A percentile compares a stretch with the other conserved stretches of the same genome.
These are phyloP conservation scores for Candolleomyces aberdarensis DNA, from an alignment of 768 basidiomycete genomes.

Conservation along the genomic window DNA sequence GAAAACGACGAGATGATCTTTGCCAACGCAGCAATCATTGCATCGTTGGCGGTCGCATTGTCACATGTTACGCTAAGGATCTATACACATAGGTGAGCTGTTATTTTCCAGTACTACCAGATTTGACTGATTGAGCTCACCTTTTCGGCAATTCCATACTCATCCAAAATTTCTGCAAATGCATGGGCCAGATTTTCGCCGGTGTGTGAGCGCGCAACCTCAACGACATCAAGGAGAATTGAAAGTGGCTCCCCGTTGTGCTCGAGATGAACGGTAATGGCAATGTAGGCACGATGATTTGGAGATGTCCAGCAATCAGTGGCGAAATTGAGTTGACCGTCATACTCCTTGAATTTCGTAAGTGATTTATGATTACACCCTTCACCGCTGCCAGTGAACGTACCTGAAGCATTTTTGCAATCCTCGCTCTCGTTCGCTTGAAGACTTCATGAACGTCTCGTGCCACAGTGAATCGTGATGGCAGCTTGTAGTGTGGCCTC, in stretches of 20 bases:
- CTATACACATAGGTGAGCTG: neutral
- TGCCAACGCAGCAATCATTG: constrained; percentile 26
- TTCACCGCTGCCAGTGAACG: no score
- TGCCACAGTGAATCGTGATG: constrained; percentile 25
- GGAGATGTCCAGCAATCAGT: constrained; percentile 36
- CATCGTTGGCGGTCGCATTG: constrained; percentile 34
- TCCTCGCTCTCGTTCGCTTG: neutral
- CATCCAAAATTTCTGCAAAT: constrained; percentile 27
- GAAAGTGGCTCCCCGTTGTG: constrained; percentile 19
- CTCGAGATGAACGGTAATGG: constrained; percentile 28
- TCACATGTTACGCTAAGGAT: constrained; percentile 14
- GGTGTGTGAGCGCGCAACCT: constrained; percentile 23
- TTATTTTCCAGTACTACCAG: neutral
- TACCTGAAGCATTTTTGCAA: constrained; percentile 23
- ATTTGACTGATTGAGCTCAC: constrained; percentile 14
- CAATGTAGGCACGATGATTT: constrained; percentile 29
- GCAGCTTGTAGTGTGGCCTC: constrained; percentile 27
- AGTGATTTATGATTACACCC: neutral
- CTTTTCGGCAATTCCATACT: constrained; percentile 34
- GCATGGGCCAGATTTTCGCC: constrained; percentile 29
- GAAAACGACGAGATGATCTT: constrained; percentile 17
- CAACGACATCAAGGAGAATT: constrained; percentile 26
- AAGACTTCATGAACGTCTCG: constrained; percentile 30
- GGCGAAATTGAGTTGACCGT: constrained; percentile 28
- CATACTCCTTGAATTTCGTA: constrained; percentile 18